phyloP scores from a whole-genome alignment of 1,284 basidiomycete species.

The Stereum hirsutum region DNA sequence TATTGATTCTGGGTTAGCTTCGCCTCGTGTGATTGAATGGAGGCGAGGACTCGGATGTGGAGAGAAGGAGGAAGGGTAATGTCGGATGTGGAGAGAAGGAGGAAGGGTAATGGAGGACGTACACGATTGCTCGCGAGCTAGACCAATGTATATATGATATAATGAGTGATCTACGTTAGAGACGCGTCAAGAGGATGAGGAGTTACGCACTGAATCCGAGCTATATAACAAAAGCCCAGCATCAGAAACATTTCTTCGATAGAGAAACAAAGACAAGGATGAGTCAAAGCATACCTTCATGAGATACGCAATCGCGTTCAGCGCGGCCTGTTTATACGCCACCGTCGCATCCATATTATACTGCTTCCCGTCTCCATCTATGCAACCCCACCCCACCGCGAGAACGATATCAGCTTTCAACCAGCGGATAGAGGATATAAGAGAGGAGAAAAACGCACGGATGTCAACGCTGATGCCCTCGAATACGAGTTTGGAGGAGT shows the following conservation, averaged over 20 bases:
- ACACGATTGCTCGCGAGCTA: slow-evolving; percentile 69
- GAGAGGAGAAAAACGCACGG: slow-evolving; percentile 30
- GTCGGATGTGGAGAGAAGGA: neutral
- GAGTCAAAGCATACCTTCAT: slow-evolving; percentile 41
- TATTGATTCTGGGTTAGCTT: no score
- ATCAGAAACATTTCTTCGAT: neutral
- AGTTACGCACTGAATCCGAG: slow-evolving; percentile 52
- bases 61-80: neutral
- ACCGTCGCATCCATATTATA: slow-evolving; percentile 74
- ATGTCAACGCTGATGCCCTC: slow-evolving; percentile 69
- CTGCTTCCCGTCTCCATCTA: slow-evolving; percentile 67
- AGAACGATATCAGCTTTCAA: neutral
- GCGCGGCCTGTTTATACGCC: slow-evolving; percentile 72
- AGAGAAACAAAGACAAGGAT: neutral
- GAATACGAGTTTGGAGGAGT: slow-evolving; percentile 57
- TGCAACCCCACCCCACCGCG: no score
- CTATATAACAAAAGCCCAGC: slow-evolving; percentile 20
- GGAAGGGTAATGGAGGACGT: neutral
- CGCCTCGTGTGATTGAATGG: neutral
- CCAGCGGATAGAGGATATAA: neutral
- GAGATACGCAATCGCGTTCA: slow-evolving; percentile 70
- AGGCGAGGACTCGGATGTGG: neutral
- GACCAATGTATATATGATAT: no score
- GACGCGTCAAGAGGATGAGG: neutral
- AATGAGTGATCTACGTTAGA: neutral